Evolutionary conservation across 768 basidiomycete genomes (phyloP).

Genomic region (Panellus pusillus): DNA sequence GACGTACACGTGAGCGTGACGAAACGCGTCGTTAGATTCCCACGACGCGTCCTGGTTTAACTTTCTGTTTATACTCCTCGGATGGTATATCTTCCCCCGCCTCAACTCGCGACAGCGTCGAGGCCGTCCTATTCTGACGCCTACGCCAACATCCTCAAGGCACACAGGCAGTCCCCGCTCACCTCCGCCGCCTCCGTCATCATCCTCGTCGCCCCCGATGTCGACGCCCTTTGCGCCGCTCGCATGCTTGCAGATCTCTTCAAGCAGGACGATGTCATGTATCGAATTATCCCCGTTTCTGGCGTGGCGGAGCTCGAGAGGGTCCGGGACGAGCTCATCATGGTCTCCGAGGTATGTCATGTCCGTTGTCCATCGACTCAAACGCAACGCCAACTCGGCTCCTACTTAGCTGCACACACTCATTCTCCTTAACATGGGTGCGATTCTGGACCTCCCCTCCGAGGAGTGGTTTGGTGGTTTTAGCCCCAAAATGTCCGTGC

Average conservation of each 20-base stretch:
- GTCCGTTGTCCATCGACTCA: background rate
- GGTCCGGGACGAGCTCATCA: conserved; percentile 38
- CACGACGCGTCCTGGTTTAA: no score
- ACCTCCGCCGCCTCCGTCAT: conserved; percentile 83
- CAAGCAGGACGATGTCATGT: conserved; percentile 91
- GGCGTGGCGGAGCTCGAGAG: conserved; percentile 76
- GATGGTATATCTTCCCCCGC: conserved; percentile 74
- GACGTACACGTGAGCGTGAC: no score
- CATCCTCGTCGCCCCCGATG: conserved; percentile 85
- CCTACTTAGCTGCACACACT: conserved; percentile 74
- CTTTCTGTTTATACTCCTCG: background rate
- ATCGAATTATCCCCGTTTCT: conserved; percentile 86
- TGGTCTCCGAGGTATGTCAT: conserved; percentile 22
- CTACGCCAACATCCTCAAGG: conserved; percentile 68
- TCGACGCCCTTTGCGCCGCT: conserved; percentile 90
- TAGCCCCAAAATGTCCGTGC: conserved; percentile 61
- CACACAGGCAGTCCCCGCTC: conserved; percentile 70
- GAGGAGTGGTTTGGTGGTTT: conserved; percentile 78
- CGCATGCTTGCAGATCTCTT: conserved; percentile 88
- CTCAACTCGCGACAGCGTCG: conserved; percentile 59
- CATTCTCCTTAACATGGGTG: conserved; percentile 90
- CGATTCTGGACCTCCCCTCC: conserved; percentile 78
- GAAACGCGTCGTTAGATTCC: no score
- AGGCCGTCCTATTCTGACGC: conserved; percentile 70
- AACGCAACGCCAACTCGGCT: background rate